Conservation (phyloP, 2,329 filamentous ascomycete genomes). For the Colletotrichum sp. region DNA sequence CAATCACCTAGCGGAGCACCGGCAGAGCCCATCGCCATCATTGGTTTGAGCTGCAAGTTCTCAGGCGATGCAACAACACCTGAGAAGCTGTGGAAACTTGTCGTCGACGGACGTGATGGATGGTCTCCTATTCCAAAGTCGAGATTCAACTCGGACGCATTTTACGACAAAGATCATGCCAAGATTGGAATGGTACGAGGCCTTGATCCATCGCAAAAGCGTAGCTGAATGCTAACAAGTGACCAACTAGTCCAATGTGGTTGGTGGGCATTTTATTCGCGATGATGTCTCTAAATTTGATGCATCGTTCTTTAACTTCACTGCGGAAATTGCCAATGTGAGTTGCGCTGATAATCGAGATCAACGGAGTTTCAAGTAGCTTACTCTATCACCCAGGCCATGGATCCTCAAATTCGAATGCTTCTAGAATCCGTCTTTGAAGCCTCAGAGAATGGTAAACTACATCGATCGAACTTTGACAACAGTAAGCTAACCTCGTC, state of each 20-base stretch:
- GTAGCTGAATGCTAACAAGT: neutral
- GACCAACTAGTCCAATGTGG: neutral
- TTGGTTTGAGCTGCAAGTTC: constrained; percentile 27
- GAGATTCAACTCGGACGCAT: neutral
- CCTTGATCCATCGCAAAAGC: neutral
- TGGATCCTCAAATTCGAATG: constrained; percentile 10
- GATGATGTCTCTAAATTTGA: constrained; percentile 3
- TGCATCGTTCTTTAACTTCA: constrained; percentile 14
- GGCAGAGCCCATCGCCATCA: constrained; percentile 24
- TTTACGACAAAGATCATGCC: neutral
- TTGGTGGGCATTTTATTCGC: constrained; percentile 1
- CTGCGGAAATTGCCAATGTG: constrained; percentile 4
- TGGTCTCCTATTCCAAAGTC: constrained; percentile 6
- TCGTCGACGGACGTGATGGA: neutral
- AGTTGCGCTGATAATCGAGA: neutral
- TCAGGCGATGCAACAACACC: constrained; percentile 22
- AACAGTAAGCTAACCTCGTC: fast-evolving
- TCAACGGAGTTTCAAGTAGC: neutral
- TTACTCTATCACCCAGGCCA: neutral
- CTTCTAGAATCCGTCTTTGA: constrained; percentile 9
- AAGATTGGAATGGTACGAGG: neutral
- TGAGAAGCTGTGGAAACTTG: constrained; percentile 22
- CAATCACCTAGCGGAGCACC: neutral
- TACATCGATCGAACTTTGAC: neutral
- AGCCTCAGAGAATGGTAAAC: neutral